A percentile compares a stretch with the other conserved stretches of the same genome.
phyloP scores from a whole-genome alignment of 2,329 filamentous ascomycete species.

The Aspergillus flavus region DNA sequence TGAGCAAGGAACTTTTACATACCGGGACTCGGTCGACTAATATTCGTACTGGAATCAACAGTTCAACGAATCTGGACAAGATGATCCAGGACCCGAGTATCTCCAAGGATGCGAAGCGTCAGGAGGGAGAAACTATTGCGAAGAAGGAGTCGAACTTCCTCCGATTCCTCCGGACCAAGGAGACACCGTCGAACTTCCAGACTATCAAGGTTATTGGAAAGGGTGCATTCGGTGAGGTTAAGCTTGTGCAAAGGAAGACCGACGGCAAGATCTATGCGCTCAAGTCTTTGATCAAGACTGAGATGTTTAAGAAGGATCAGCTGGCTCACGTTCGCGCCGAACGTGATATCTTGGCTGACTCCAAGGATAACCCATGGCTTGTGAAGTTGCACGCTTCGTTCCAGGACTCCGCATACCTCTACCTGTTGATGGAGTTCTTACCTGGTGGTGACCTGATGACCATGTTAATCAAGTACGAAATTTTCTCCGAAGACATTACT shows the following conservation, averaged over 20 bases:
- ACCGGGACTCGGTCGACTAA: not conserved
- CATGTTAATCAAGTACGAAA: constrained; percentile 99
- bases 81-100: constrained; percentile 78
- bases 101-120: constrained; percentile 74
- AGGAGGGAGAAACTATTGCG: constrained; percentile 81
- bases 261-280: constrained; percentile 97
- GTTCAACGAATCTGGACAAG: constrained; percentile 88
- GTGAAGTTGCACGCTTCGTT: constrained; percentile 98
- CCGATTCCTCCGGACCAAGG: constrained; percentile 89
- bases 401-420: constrained; percentile 93
- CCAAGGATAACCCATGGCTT: constrained; percentile 95
- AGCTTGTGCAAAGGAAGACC: constrained; percentile 92
- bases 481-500: constrained; percentile 98
- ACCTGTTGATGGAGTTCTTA: constrained; percentile 99
- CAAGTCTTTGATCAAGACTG: constrained; percentile 97
- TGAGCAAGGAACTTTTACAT: not conserved
- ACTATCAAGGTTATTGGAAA: constrained; percentile 99
- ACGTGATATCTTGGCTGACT: constrained; percentile 95
- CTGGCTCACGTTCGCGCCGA: constrained; percentile 96
- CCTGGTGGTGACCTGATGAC: constrained; percentile 99
- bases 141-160: constrained; percentile 91
- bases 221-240: constrained; percentile 97
- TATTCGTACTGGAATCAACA: constrained; percentile 39
- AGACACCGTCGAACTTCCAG: constrained; percentile 90
- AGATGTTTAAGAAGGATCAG: constrained; percentile 99